Conservation (phyloP, 2,329 filamentous ascomycete genomes). For the Colletotrichum sp. region DNA sequence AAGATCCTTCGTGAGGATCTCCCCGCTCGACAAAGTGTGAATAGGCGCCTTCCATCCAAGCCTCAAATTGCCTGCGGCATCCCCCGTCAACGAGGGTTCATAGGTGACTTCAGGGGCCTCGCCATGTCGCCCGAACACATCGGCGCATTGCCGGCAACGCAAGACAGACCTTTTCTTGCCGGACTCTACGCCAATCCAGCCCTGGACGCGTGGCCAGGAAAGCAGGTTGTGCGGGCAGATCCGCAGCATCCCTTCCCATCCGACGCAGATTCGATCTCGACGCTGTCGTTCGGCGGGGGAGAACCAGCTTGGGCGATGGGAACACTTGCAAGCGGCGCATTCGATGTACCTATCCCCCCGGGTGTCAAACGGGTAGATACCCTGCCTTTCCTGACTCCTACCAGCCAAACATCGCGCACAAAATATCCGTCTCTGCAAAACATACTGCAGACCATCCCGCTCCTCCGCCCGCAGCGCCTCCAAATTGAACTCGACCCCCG, state of each 20-base stretch:
- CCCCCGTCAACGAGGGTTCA: fast-evolving
- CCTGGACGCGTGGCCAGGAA: too few relatives aligned
- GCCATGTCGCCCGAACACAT: not conserved
- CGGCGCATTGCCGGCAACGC: not conserved
- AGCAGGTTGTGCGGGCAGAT: not conserved
- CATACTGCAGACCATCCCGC: not conserved
- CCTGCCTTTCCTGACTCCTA: not conserved
- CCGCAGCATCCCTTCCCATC: not conserved
- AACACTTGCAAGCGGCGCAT: not conserved
- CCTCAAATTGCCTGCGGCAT: not conserved
- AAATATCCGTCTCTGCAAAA: not conserved
- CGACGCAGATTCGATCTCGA: not conserved
- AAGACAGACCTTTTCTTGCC: too few relatives aligned
- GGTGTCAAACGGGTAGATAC: not conserved
- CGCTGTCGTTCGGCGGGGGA: fast-evolving
- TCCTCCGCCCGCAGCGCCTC: not conserved
- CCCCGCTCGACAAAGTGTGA: fast-evolving
- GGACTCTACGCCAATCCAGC: not conserved
- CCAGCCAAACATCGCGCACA: not conserved
- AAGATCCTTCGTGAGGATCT: fast-evolving
- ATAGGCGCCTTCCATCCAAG: not conserved
- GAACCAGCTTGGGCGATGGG: not conserved
- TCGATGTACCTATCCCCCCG: not conserved
- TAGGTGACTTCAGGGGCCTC: not conserved
- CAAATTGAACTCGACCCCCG: not conserved